phyloP scores from a whole-genome alignment of 768 basidiomycete species.

The Coprinopsis strossmayeri region DNA sequence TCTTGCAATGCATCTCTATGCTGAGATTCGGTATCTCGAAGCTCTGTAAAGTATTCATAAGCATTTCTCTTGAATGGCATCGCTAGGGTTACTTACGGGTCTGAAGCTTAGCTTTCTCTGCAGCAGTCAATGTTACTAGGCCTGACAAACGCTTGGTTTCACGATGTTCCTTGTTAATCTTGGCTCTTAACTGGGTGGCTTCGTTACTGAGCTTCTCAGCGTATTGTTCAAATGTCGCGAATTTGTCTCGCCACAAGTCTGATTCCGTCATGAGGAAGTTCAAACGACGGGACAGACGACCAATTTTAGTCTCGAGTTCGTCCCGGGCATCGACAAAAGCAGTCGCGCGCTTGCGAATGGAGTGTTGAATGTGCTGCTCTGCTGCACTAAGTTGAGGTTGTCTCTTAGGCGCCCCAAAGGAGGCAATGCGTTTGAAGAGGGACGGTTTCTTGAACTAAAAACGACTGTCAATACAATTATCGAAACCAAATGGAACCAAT shows the following conservation, averaged over 20 bases:
- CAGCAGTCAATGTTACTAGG: conserved; percentile 67
- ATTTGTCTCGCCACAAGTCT: conserved; percentile 89
- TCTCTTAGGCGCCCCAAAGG: conserved; percentile 63
- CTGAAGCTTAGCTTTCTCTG: conserved; percentile 75
- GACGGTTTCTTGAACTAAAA: conserved; percentile 82
- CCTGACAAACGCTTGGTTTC: conserved; percentile 84
- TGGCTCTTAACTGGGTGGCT: conserved; percentile 75
- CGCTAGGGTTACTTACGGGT: conserved; percentile 46
- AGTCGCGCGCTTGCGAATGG: conserved; percentile 89
- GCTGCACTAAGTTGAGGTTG: conserved; percentile 69
- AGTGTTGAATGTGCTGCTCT: conserved; percentile 80
- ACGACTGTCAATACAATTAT: conserved; percentile 9
- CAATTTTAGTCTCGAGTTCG: conserved; percentile 91
- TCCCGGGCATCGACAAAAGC: conserved; percentile 93
- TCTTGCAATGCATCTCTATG: conserved; percentile 78
- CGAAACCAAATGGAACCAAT: neutral
- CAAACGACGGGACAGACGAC: conserved; percentile 73
- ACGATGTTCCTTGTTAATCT: conserved; percentile 87
- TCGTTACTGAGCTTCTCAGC: conserved; percentile 87
- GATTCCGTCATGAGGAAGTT: conserved; percentile 92
- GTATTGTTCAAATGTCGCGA: conserved; percentile 90
- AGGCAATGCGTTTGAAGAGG: conserved; percentile 76
- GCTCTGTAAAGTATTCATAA: conserved; percentile 39
- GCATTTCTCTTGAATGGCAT: conserved; percentile 2
- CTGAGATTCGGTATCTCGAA: conserved; percentile 74